These are phyloP conservation scores for Ceratobasidium papillatum DNA, from an alignment of 1,284 basidiomycete genomes.

Conservation along the genomic window DNA sequence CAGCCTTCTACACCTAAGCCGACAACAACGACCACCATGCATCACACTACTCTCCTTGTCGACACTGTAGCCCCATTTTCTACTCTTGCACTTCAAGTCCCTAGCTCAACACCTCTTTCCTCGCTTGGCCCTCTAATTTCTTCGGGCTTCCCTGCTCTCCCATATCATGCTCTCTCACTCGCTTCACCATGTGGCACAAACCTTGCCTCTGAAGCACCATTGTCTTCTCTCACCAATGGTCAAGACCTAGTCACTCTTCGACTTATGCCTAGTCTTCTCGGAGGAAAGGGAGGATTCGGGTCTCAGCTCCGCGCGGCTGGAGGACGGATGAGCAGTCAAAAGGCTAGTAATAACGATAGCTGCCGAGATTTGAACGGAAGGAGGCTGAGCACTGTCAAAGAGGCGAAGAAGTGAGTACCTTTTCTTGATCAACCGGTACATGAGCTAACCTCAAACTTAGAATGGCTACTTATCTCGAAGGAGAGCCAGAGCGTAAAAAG, in stretches of 20 bases:
- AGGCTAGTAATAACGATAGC: conserved; percentile 94
- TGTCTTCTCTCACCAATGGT: conserved; percentile 64
- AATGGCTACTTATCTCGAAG: conserved; percentile 88
- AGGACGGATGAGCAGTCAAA: conserved; percentile 95
- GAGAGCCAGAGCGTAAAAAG: conserved; percentile 82
- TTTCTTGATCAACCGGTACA: conserved; percentile 20
- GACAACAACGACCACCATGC: conserved; percentile 43
- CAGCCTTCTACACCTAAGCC: not conserved
- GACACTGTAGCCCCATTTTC: conserved; percentile 80
- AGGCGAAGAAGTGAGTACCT: conserved; percentile 83
- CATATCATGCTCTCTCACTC: conserved; percentile 23
- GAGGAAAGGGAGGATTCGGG: conserved; percentile 98
- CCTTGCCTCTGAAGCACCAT: conserved; percentile 62
- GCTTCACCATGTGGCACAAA: conserved; percentile 26
- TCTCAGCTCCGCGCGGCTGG: conserved; percentile 95
- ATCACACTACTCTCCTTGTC: conserved; percentile 63
- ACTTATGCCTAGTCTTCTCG: conserved; percentile 74
- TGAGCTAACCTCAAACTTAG: conserved; percentile 55
- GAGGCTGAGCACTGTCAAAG: conserved; percentile 91
- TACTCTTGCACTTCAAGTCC: conserved; percentile 69
- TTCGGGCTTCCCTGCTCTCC: conserved; percentile 5
- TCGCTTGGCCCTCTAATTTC: conserved; percentile 55
- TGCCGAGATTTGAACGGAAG: conserved; percentile 93
- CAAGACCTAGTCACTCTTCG: conserved; percentile 64
- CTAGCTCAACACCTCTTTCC: conserved; percentile 59